Conservation (phyloP, 176 grass and related monocot genomes). For the Echinochloa phyllopogon region DNA sequence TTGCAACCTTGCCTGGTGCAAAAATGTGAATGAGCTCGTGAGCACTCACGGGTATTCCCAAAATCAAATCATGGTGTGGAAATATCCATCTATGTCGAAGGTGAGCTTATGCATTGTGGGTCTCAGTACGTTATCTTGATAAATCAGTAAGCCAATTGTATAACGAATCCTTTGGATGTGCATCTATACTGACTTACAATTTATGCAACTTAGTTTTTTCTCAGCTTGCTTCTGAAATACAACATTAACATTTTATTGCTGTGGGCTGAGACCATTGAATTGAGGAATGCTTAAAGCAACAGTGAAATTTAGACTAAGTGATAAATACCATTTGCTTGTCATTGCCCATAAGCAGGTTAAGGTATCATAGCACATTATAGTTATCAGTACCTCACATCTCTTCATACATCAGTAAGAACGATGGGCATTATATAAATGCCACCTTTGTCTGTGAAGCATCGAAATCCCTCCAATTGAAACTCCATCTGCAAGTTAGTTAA, state of each 20-base stretch:
- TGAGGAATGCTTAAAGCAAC: neutral
- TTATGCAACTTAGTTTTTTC: neutral
- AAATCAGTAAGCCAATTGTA: neutral
- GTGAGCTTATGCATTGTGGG: constrained; percentile 36
- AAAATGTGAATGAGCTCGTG: constrained; percentile 93
- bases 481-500: neutral
- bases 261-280: constrained; percentile 3
- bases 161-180: neutral
- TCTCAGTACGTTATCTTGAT: constrained; percentile 9
- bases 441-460: neutral
- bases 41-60: constrained; percentile 98
- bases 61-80: constrained; percentile 99
- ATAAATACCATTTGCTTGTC: constrained; percentile 13
- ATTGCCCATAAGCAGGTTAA: neutral
- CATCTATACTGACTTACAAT: neutral
- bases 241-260: neutral
- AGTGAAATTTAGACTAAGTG: neutral
- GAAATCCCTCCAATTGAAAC: neutral
- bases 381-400: neutral
- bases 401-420: neutral
- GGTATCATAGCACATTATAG: constrained; percentile 40
- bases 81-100: constrained; percentile 95
- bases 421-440: neutral
- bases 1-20: constrained; percentile 96
- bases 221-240: constrained; percentile 1